Evolutionary conservation across 2,329 filamentous ascomycete species (phyloP).

Genomic region (Didymella arachidicola): DNA sequence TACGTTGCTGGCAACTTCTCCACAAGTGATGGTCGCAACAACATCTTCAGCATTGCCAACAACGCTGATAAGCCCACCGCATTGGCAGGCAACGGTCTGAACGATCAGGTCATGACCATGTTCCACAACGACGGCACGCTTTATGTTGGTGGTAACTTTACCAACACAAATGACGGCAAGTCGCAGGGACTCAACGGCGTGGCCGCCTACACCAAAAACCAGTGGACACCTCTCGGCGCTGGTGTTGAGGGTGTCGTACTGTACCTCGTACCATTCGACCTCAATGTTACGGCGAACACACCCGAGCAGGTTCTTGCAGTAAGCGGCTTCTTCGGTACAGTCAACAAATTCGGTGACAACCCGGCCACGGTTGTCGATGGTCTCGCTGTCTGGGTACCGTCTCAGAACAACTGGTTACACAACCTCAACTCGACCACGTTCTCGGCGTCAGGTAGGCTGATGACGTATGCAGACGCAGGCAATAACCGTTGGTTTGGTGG

Average conservation of each 20-base stretch:
- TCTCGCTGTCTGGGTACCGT: slow-evolving; percentile 92
- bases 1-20: slow-evolving; percentile 89
- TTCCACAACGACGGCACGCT: slow-evolving; percentile 66
- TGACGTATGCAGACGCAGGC: slow-evolving; percentile 70
- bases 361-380: slow-evolving; percentile 70
- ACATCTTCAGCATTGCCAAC: slow-evolving; percentile 76
- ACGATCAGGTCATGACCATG: slow-evolving; percentile 78
- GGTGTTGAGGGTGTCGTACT: slow-evolving; percentile 83
- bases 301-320: slow-evolving; percentile 79
- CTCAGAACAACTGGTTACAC: slow-evolving; percentile 83
- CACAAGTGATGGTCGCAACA: slow-evolving; percentile 64
- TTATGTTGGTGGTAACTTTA: slow-evolving; percentile 87
- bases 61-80: slow-evolving; percentile 66
- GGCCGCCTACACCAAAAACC: slow-evolving; percentile 73
- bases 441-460: slow-evolving; percentile 75
- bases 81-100: slow-evolving; percentile 75
- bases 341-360: slow-evolving; percentile 72
- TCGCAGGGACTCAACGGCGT: slow-evolving; percentile 75
- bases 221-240: slow-evolving; percentile 81
- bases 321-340: slow-evolving; percentile 78
- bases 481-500: slow-evolving; percentile 77
- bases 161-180: slow-evolving; percentile 69
- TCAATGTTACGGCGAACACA: slow-evolving; percentile 76
- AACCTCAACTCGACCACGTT: slow-evolving; percentile 72
- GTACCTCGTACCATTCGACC: slow-evolving; percentile 75